These are phyloP conservation scores for Pelargonium nanum DNA, from an alignment of 345 rosid species.

Conservation along the genomic window DNA sequence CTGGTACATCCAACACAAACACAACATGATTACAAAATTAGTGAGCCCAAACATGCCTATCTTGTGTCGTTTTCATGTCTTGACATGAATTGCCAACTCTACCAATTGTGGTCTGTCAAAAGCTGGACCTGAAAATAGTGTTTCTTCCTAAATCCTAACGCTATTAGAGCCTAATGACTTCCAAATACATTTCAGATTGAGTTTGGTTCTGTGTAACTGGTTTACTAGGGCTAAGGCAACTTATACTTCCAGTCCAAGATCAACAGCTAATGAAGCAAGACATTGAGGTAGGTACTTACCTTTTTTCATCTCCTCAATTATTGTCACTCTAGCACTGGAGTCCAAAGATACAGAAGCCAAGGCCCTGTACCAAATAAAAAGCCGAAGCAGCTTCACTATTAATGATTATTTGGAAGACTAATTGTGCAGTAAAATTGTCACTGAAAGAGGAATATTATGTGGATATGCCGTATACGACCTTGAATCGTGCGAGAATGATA, in stretches of 20 bases:
- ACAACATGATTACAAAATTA: no score
- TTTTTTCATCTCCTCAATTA: slow-evolving; percentile 28
- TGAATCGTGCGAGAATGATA: slow-evolving; percentile 77
- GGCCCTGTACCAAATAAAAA: slow-evolving; percentile 33
- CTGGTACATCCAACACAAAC: no score
- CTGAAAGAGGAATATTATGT: neutral
- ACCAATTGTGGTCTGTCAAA: neutral
- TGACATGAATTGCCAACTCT: no score
- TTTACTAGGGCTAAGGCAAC: neutral
- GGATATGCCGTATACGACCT: slow-evolving; percentile 31
- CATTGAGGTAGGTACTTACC: slow-evolving; percentile 22
- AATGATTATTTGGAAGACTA: neutral
- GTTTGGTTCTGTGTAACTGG: no score
- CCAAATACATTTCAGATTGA: no score
- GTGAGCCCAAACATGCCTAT: no score
- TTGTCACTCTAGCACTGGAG: slow-evolving; percentile 78
- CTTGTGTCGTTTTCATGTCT: no score
- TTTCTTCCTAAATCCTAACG: neutral
- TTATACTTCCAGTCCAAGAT: neutral
- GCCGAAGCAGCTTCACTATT: slow-evolving; percentile 9
- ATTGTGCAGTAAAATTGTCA: neutral
- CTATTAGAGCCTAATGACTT: neutral
- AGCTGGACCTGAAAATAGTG: neutral
- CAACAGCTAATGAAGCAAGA: neutral
- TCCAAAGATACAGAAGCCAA: slow-evolving; percentile 77